phyloP scores from a whole-genome alignment of 768 basidiomycete genomes.

The Boletus barrowsii region DNA sequence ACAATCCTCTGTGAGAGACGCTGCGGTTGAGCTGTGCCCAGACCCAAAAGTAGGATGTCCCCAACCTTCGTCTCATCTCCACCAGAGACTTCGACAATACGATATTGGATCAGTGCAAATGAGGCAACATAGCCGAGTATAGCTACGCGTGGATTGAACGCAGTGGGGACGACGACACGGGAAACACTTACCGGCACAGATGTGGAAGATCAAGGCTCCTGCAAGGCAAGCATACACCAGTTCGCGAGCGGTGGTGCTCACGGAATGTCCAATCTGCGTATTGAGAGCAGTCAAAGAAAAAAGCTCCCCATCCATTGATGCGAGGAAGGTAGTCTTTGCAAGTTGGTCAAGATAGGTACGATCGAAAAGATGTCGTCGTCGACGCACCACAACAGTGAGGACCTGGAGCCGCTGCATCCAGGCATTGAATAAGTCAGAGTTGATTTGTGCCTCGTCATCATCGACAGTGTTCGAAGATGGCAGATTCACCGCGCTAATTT shows the following conservation, averaged over 20 bases:
- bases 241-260: conserved; percentile 13
- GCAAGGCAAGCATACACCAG: conserved; percentile 29
- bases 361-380: neutral
- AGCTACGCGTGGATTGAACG: conserved; percentile 10
- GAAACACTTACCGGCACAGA: conserved; percentile 26
- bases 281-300: conserved; percentile 26
- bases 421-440: conserved; percentile 18
- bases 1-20: conserved; percentile 12
- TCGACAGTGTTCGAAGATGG: neutral
- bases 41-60: neutral
- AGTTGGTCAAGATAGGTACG: neutral
- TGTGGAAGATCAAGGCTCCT: conserved; percentile 31
- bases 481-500: neutral
- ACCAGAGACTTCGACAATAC: conserved; percentile 14
- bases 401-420: conserved; percentile 29
- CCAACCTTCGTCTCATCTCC: conserved; percentile 18
- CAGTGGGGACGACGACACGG: neutral
- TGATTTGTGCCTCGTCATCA: conserved; percentile 8
- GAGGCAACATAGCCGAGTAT: conserved; percentile 29
- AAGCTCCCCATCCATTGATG: conserved; percentile 26
- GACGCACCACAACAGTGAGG: conserved; percentile 29
- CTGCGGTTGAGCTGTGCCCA: conserved; percentile 7
- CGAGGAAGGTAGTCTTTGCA: conserved; percentile 28
- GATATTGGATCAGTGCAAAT: conserved; percentile 29
- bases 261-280: conserved; percentile 14